Evolutionary conservation across 2,329 filamentous ascomycete species (phyloP).

Genomic region (Coleophoma crateriformis): DNA sequence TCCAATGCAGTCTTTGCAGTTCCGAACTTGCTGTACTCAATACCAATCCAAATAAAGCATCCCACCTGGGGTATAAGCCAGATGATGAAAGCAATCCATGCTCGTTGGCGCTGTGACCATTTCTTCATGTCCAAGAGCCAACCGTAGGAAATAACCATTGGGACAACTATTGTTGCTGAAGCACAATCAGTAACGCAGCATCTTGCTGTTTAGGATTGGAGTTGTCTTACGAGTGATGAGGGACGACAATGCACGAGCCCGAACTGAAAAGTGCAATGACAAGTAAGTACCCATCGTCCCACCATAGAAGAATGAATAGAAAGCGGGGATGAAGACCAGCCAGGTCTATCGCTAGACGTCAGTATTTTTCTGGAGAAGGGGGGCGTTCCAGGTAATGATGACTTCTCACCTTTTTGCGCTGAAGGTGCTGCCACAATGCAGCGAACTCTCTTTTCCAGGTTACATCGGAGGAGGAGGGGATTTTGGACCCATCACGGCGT

Average conservation of each 20-base stretch:
- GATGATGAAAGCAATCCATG: constrained; percentile 21
- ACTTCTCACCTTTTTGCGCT: constrained; percentile 20
- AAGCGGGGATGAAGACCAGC: constrained; percentile 28
- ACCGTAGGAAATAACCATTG: constrained; percentile 12
- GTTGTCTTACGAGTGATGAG: constrained; percentile 23
- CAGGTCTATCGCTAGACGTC: constrained; percentile 16
- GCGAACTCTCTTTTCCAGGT: constrained; percentile 54
- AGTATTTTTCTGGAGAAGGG: background rate
- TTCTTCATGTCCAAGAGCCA: constrained; percentile 20
- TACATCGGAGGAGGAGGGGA: constrained; percentile 48
- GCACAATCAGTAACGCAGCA: background rate
- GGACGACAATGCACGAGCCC: constrained; percentile 52
- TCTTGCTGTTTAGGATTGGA: background rate
- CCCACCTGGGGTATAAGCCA: constrained; percentile 24
- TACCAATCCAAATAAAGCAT: constrained; percentile 28
- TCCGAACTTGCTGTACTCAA: constrained; percentile 12
- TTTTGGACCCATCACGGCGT: constrained; percentile 51
- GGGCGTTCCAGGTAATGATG: background rate
- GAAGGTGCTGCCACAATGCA: constrained; percentile 35
- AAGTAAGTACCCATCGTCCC: constrained; percentile 37
- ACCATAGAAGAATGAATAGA: constrained; percentile 34
- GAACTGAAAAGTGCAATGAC: constrained; percentile 61
- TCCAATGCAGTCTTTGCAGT: constrained; percentile 6
- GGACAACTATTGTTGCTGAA: constrained; percentile 5
- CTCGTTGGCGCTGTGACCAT: constrained; percentile 23